These are phyloP conservation scores for Barbarea vulgaris DNA, from an alignment of 345 rosid genomes.

Conservation along the genomic window DNA sequence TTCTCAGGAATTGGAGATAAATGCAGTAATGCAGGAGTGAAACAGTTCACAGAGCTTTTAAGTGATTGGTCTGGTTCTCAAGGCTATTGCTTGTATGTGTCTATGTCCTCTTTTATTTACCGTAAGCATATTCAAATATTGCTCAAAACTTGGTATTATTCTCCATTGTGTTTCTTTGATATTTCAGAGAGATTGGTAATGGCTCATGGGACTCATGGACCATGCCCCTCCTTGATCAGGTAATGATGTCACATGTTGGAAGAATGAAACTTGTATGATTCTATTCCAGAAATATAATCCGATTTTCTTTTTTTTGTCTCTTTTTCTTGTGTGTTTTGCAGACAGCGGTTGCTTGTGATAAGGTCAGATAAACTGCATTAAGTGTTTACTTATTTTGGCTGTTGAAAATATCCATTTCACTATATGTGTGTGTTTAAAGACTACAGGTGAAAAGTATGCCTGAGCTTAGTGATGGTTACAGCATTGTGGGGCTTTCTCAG, in stretches of 20 bases:
- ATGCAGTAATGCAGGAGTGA: constrained; percentile 62
- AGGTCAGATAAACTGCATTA: constrained; percentile 50
- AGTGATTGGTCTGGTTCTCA: constrained; percentile 74
- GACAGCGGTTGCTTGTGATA: constrained; percentile 79
- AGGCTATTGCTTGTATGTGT: constrained; percentile 85
- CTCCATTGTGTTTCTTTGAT: constrained; percentile 1
- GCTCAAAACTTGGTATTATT: not conserved
- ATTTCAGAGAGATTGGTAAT: constrained; percentile 77
- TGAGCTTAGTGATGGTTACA: constrained; percentile 72
- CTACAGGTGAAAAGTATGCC: constrained; percentile 69
- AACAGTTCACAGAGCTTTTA: constrained; percentile 62
- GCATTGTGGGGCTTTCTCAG: constrained; percentile 91
- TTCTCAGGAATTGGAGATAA: constrained; percentile 72
- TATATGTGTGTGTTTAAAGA: constrained; percentile 15
- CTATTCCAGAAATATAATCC: not conserved
- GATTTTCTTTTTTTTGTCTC: not conserved
- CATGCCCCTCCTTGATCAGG: constrained; percentile 82
- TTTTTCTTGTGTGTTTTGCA: constrained; percentile 46
- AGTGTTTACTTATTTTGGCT: constrained; percentile 15
- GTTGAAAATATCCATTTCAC: not conserved
- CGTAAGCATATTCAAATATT: not conserved
- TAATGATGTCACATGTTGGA: constrained; percentile 21
- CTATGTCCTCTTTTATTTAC: constrained; percentile 9
- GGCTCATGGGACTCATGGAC: constrained; percentile 96
- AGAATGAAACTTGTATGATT: constrained; percentile 6